Evolutionary conservation across 768 basidiomycete genomes (phyloP).

Genomic region (Rhodotorula paludigena): DNA sequence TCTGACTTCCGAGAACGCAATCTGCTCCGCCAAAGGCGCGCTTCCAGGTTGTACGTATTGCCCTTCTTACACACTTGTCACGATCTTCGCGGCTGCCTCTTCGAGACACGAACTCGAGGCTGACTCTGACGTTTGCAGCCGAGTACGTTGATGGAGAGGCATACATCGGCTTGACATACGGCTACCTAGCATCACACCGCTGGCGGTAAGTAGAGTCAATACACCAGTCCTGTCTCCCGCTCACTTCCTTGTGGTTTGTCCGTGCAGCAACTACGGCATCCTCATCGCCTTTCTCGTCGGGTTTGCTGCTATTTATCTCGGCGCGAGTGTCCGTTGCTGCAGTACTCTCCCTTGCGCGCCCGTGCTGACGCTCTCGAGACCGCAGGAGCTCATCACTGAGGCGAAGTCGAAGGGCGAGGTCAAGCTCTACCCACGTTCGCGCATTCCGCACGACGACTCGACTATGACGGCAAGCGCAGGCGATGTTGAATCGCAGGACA

Average conservation of each 20-base stretch:
- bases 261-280: background rate
- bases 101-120: too few species aligned
- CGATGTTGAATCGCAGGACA: conserved; percentile 34
- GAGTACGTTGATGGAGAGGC: conserved; percentile 25
- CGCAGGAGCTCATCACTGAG: conserved; percentile 33
- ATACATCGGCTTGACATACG: conserved; percentile 37
- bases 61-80: too few species aligned
- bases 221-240: too few species aligned
- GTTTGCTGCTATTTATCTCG: too few species aligned
- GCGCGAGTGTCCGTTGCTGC: too few species aligned
- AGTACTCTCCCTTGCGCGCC: too few species aligned
- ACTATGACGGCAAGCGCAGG: too few species aligned
- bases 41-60: conserved; percentile 23
- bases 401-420: conserved; percentile 23
- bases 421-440: conserved; percentile 20
- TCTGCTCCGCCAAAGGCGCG: conserved; percentile 38
- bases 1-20: conserved; percentile 28
- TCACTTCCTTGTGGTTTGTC: too few species aligned
- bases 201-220: too few species aligned
- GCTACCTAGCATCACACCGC: conserved; percentile 13
- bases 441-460: conserved; percentile 17
- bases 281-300: too few species aligned
- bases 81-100: background rate
- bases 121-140: too few species aligned
- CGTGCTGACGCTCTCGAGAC: too few species aligned